These are phyloP conservation scores for Wickerhamomyces xylosicus DNA, from an alignment of 805 yeast genomes.

Conservation along the genomic window DNA sequence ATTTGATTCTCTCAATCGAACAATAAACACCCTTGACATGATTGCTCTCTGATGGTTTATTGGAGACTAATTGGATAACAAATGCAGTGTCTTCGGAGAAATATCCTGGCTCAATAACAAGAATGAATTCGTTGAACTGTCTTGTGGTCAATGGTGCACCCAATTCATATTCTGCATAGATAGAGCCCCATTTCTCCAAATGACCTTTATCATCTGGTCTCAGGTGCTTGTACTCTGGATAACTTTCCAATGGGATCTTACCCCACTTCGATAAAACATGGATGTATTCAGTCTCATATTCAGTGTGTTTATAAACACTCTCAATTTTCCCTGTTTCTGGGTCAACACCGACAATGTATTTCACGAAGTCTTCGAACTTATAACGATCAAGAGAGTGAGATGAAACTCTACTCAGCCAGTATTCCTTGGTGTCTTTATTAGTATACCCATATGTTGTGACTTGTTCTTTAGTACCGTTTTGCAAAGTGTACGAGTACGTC, in stretches of 20 bases:
- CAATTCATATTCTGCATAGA: slow-evolving; percentile 25
- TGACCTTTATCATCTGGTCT: slow-evolving; percentile 1
- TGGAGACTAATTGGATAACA: slow-evolving; percentile 25
- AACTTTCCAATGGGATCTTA: slow-evolving; percentile 13
- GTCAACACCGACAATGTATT: slow-evolving; percentile 21
- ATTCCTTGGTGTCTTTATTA: slow-evolving; percentile 15
- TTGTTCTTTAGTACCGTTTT: slow-evolving; percentile 16
- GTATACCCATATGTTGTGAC: slow-evolving; percentile 24
- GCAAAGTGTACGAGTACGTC: slow-evolving; percentile 18
- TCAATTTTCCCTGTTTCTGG: slow-evolving; percentile 8
- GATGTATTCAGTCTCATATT: slow-evolving; percentile 24
- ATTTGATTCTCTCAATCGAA: slow-evolving; percentile 24
- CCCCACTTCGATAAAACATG: slow-evolving; percentile 21
- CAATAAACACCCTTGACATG: slow-evolving; percentile 25
- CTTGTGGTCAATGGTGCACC: slow-evolving; percentile 26
- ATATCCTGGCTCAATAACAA: slow-evolving; percentile 18
- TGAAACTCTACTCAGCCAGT: slow-evolving; percentile 25
- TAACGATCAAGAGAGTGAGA: slow-evolving; percentile 15
- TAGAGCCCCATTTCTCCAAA: slow-evolving; percentile 19
- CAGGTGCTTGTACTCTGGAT: slow-evolving; percentile 8
- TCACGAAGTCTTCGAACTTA: slow-evolving; percentile 17
- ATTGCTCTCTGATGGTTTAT: slow-evolving; percentile 12
- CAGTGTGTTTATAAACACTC: slow-evolving; percentile 21
- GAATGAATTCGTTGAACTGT: slow-evolving; percentile 26
- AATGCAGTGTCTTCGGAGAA: slow-evolving; percentile 16